Base-by-base conservation (phyloP, 441 rosid species). In the Syzygium syzygioides region DNA sequence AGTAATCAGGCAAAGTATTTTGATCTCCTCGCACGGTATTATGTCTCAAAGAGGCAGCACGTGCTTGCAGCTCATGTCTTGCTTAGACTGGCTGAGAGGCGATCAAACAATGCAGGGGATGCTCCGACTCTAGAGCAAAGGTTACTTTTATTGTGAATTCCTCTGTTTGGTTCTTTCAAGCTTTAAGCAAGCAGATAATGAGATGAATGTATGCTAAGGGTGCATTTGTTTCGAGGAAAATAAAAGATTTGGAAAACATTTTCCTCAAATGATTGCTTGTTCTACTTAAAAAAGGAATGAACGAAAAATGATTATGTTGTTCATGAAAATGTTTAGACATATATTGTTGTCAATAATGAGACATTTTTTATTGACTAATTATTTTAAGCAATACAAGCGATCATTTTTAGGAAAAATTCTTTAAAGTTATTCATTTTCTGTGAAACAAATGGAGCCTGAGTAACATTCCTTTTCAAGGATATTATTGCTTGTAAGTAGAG, bases 21-120 rank as follows among this genome's bases (percentile, higher is more conserved):
- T 90, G 98, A 97, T 92, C 96, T 98, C 64, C 94, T 97, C 93
- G 99, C 98, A 41, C 95, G 95, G 37, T 98, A 97, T 91, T 98
- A 96, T 91, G 99, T 98, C 90, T 92, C 93, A 86, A 97, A 96
- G 95, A 92, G 99, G 85, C 99, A 98, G 90, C 99, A 96, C 92
- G 85, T 94, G 85, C 99, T 98, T 93, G 99, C 99, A 64, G 97
- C 99, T 89, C 99, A 96, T 92, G 94, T 97, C 56, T 92, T 98
- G 93, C 91, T 98, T 88, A 94, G 98, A 94, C 95, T 98, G 87
- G 99, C 99, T 88, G 99, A 98, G 93, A 94, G 97, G 89, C 97
- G 96, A 76, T 91, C 99, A 60, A 88, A 91, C 88, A 95, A 93
- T 88, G 91, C 91, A 56, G 94, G 94, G 90, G 96, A 93, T 92